phyloP scores from a whole-genome alignment of 495 filamentous ascomycete species.

The Neurospora sp. region DNA sequence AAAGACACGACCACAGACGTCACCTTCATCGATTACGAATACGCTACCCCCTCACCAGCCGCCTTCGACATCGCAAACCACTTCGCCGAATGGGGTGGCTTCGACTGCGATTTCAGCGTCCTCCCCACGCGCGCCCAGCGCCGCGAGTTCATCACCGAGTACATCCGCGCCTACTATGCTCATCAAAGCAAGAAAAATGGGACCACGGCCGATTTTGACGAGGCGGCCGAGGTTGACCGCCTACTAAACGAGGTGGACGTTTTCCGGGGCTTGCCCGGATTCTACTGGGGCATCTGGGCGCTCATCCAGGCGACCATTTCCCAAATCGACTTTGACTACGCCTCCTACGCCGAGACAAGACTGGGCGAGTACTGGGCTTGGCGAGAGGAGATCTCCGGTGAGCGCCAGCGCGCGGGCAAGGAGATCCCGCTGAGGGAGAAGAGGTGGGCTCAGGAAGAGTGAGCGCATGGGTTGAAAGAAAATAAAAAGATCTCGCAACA shows the following conservation, averaged over 20 bases:
- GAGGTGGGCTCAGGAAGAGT: conserved; percentile 63
- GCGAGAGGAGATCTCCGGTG: conserved; percentile 61
- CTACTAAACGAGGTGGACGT: conserved; percentile 73
- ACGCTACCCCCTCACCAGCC: conserved; percentile 84
- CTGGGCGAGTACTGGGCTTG: conserved; percentile 95
- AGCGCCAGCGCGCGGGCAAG: conserved; percentile 41
- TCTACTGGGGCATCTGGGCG: conserved; percentile 90
- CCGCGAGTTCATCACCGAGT: conserved; percentile 72
- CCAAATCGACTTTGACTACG: conserved; percentile 96
- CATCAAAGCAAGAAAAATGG: conserved; percentile 37
- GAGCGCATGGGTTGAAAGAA: background rate
- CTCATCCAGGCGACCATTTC: conserved; percentile 93
- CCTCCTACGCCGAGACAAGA: conserved; percentile 76
- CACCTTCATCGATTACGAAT: conserved; percentile 97
- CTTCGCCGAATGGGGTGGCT: conserved; percentile 96
- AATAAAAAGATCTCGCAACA: background rate
- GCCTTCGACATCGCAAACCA: conserved; percentile 99
- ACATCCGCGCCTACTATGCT: conserved; percentile 56
- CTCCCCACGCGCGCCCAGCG: conserved; percentile 73
- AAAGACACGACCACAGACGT: conserved; percentile 40
- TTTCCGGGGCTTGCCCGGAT: conserved; percentile 82
- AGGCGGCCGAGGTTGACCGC: conserved; percentile 46
- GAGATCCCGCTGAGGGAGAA: conserved; percentile 67
- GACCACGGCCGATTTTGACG: conserved; percentile 35
- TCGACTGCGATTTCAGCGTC: conserved; percentile 82